Evolutionary conservation across 768 basidiomycete species (phyloP), one percentile per base, ranked within the genome.

Genomic region (Lactifluus echinatus): DNA sequence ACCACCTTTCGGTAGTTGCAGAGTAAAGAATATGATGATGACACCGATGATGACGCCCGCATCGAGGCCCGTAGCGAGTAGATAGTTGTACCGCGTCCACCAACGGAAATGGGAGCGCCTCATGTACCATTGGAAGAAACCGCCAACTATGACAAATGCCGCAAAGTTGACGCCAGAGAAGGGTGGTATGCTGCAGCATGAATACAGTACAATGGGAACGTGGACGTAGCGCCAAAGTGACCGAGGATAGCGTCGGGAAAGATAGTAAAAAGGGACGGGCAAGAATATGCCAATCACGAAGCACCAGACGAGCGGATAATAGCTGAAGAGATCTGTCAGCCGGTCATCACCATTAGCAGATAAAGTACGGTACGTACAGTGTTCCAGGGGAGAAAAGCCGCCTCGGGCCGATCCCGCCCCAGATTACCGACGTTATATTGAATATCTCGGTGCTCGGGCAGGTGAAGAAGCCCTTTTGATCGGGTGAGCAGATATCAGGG

Each of bases 101-200:
- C 77, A 77, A 53, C 72, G 63, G 74, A 79, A 79, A 71, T 78
- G 84, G 71, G 73, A 81, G 59, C 88, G 82, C 55, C 89, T 85
- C 66, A 89, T 75, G 70, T 79, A 76, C 72, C 76, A 90, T 73
- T 91, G 93, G 84, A 97, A 97, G 70, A 93, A 69, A 73, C 89
- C 92, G 28, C 93, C 92, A 21, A 76, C 77, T 31, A 87, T 53
- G 44, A 83, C 73, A 87, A 87, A 95, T 0, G 87, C 83, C 0
- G 85, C 77, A 69, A 89, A 94, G 77, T 94, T 96, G 79, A 93
- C 81, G n/a, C 92, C 93, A 0, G 80, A 81, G 7, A 83, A 90
- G 3, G 93, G 90, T 0, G 94, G 95, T 64, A 96, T 83, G 29
- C 73, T 76, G 58, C 75, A 73, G 14, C 87, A 74, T 24, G 88